Evolutionary conservation across 179 eudicot species (phyloP), one percentile per base, ranked within the genome.

Genomic region (Spinacia oleracea): DNA sequence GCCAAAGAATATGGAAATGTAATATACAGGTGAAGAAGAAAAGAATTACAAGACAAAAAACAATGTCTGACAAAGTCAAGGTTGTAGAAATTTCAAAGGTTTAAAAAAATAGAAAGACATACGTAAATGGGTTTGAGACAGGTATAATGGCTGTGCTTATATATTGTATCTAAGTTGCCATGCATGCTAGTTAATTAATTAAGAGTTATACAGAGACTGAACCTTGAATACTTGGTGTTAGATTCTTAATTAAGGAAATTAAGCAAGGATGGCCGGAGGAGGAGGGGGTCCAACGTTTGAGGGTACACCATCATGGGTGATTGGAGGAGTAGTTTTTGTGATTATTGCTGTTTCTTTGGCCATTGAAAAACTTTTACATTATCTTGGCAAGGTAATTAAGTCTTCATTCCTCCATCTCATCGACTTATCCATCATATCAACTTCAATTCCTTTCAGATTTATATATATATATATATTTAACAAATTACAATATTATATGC

Each of bases 321-420:
- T 82, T 29, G 84, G 81, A 38, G 75, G 63, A 7, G 79, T 67
- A 11, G 84, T 78, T 14, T 74, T 82, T 40, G 59, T 67, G 73
- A 68, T 82, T 31, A 78, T 78, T 45, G 73, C 27, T 34, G 40
- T 78, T 73, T 82, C 84, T 45, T 67, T 82, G 18, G 40, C 34
- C 7, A 70, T 82, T 18, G 81, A 78, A 38, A 82, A 78, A 74
- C 76, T 82, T 68, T 79, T 82, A 4, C 45, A n/a, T 73, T 23
- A 74, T 32, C 81, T 78, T 35, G 81, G 84, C 40, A 1, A 67
- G 48, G 84, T 38, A 73, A n/a, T n/a, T n/a, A n/a, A 62, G 9
- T 76, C 34, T 40, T 40, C 42, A 20, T 51, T 11, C 38, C 7
- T 8, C n/a, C n/a, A n/a, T n/a, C 15, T 27, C 40, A 23, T 12